phyloP scores from a whole-genome alignment of 108 stramenopile species.

The Cylindrotheca fusiformis region DNA sequence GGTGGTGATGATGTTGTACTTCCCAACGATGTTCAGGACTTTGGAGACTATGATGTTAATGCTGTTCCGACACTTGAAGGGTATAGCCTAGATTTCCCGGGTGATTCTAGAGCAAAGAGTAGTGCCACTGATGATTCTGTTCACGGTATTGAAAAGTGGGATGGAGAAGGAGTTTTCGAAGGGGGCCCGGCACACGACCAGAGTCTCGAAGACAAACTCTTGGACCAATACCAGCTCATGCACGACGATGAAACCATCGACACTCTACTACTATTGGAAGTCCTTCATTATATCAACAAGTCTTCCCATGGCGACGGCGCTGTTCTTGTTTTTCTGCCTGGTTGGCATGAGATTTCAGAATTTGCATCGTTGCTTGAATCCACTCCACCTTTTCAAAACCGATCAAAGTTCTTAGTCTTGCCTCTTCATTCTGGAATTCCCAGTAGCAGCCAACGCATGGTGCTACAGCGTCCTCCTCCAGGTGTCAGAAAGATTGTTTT shows the following conservation, averaged over 20 bases:
- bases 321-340: constrained; percentile 91
- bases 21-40: constrained; percentile 7
- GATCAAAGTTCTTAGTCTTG: constrained; percentile 43
- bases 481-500: constrained; percentile 81
- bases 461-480: constrained; percentile 57
- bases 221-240: constrained; percentile 57
- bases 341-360: constrained; percentile 89
- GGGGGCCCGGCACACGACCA: constrained; percentile 4
- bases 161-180: constrained; percentile 54
- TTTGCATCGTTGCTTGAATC: constrained; percentile 52
- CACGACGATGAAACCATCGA: constrained; percentile 74
- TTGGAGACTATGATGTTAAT: constrained; percentile 28
- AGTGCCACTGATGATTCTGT: constrained; percentile 5
- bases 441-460: constrained; percentile 69
- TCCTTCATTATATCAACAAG: constrained; percentile 53
- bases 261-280: constrained; percentile 47
- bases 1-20: constrained; percentile 1
- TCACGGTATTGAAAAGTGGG: constrained; percentile 43
- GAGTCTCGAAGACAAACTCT: constrained; percentile 44
- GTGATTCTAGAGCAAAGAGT: constrained; percentile 11
- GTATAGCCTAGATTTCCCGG: constrained; percentile 31
- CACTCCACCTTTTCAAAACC: constrained; percentile 58
- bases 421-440: constrained; percentile 89
- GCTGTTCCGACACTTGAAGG: constrained; percentile 26
- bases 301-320: constrained; percentile 73